Evolutionary conservation across 2,329 filamentous ascomycete genomes (phyloP), one percentile per base, ranked within the genome.

Genomic region (Aspergillus sp.): DNA sequence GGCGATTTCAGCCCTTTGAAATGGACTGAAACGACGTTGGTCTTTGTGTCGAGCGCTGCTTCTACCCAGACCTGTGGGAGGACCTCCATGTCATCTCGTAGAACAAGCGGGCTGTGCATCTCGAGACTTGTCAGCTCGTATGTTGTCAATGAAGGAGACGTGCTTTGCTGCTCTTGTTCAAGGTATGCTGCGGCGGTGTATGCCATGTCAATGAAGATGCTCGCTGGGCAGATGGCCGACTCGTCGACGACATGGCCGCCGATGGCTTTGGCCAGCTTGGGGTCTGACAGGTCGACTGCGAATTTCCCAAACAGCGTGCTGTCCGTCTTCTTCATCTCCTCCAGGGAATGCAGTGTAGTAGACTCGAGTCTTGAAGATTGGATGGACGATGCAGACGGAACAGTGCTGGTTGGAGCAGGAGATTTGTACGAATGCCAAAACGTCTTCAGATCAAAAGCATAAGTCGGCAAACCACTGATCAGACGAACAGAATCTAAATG

Each of bases 171-270:
- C 27, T 46, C 41, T 12, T 53, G 41, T 15, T 31, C 35, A 53
- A 65, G 44, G 35, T 90, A 90, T 68, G 89, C 82, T 63, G 83
- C 84, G 45, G 88, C 74, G 2, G 87, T 89, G 72, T 84, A 81
- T 9, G 83, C 84, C 73, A 89, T 87, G 60, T 89, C 87, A 14
- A 83, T 84, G 61, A 87, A 85, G 46, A 87, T 65, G 44, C 74
- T 76, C 27, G 87, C 89, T 7, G 89, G 86, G 66, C 85, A 88
- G 15, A 90, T 79, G 44, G 84, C 80, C 56, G 82, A 82, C 49
- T 85, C 87, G 67, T 90, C 89, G 70, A 90, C 86, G 66, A 85
- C 75, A 69, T 90, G 88, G 33, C 87, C 88, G 49, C 79, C 79
- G 57, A 88, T 84, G 8, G 86, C 80, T 39, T 81, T 79, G 67